A percentile compares a stretch with the other conserved stretches of the same genome.
These are phyloP conservation scores for Oropetium thomaeum DNA, from an alignment of 176 grass and related monocot species.

Conservation along the genomic window DNA sequence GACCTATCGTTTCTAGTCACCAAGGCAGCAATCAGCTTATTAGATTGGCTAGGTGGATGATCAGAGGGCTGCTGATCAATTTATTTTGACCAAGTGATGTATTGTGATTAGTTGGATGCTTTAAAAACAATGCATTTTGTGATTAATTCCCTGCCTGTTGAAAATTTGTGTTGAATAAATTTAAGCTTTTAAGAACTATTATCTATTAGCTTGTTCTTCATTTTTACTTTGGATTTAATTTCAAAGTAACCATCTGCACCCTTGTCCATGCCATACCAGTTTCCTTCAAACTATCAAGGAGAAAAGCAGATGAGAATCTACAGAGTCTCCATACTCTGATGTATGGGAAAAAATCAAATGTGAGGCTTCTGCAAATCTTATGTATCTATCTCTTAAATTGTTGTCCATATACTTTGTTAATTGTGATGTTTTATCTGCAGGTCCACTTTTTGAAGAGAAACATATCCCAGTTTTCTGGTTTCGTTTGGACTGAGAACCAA, in stretches of 20 bases:
- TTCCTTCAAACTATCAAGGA: constrained; percentile 86
- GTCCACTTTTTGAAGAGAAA: constrained; percentile 80
- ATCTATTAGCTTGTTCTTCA: background rate
- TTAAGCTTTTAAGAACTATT: background rate
- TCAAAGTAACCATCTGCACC: constrained; percentile 12
- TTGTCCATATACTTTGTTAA: constrained; percentile 22
- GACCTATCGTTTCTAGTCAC: too few species aligned
- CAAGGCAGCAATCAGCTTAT: too few species aligned
- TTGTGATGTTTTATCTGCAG: constrained; percentile 43
- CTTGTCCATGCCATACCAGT: constrained; percentile 53
- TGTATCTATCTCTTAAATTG: background rate
- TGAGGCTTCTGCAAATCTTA: constrained; percentile 11
- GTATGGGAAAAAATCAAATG: constrained; percentile 83
- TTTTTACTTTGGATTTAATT: background rate
- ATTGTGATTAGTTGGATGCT: background rate
- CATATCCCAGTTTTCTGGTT: constrained; percentile 91
- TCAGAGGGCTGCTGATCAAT: too few species aligned
- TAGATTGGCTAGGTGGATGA: too few species aligned
- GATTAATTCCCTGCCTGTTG: background rate
- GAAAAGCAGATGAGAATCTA: constrained; percentile 82
- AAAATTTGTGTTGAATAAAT: background rate
- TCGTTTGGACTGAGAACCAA: constrained; percentile 80
- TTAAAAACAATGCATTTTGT: too few species aligned
- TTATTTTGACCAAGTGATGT: too few species aligned
- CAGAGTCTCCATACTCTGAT: constrained; percentile 74